These are phyloP conservation scores for Casuarina glauca DNA, from an alignment of 306 rosid species.

Conservation along the genomic window DNA sequence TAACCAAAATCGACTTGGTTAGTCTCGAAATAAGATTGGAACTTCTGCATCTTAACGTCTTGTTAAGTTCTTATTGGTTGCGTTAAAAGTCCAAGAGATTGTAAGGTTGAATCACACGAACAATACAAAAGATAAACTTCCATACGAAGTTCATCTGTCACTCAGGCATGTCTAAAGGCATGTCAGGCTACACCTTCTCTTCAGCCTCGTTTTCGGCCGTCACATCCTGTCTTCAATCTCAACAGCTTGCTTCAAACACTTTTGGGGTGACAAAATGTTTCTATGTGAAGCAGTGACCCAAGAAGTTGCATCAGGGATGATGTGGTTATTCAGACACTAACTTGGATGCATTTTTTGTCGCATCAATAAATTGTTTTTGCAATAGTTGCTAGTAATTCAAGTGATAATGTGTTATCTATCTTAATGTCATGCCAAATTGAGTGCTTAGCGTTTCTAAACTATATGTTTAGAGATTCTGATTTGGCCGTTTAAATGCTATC, in stretches of 20 bases:
- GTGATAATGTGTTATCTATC: background rate
- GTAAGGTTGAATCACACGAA: too few relatives aligned
- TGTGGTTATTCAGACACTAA: background rate
- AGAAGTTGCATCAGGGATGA: background rate
- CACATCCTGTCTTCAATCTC: too few relatives aligned
- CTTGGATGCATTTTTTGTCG: background rate
- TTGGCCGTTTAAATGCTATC: background rate
- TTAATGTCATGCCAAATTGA: background rate
- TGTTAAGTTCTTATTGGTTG: background rate
- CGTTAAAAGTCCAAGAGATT: too few relatives aligned
- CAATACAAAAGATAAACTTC: too few relatives aligned
- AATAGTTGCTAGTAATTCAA: background rate
- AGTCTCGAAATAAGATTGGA: background rate
- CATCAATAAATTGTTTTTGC: background rate
- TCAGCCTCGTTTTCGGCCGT: too few relatives aligned
- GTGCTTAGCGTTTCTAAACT: conserved; percentile 15
- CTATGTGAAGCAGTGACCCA: background rate
- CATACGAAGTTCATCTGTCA: too few relatives aligned
- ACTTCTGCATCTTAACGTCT: background rate
- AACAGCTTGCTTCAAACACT: too few relatives aligned
- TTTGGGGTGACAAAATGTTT: background rate
- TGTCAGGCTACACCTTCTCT: too few relatives aligned
- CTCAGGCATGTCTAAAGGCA: too few relatives aligned
- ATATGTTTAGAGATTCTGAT: conserved; percentile 1
- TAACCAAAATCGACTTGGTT: background rate